phyloP scores from a whole-genome alignment of 345 rosid genomes.

The Arabidopsis suecica region DNA sequence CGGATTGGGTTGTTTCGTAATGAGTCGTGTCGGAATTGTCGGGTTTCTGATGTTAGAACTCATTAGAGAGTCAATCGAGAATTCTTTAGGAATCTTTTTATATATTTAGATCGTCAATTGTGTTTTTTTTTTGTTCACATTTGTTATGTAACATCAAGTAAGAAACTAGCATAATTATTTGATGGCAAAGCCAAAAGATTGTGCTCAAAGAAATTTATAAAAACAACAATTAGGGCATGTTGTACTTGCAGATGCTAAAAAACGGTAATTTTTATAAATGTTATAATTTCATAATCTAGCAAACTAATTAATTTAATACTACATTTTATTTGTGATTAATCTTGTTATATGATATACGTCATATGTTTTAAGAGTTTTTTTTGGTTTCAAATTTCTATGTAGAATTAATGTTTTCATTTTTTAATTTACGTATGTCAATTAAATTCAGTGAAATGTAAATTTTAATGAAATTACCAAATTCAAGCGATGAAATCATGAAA shows the following conservation, averaged over 20 bases:
- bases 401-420: too few species aligned
- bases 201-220: too few species aligned
- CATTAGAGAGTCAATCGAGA: constrained; percentile 29
- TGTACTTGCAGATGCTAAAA: too few species aligned
- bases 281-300: not conserved
- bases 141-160: constrained; percentile 19
- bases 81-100: constrained; percentile 23
- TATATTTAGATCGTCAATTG: constrained; percentile 1
- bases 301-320: not conserved
- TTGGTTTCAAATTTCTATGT: too few species aligned
- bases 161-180: constrained; percentile 13
- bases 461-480: too few species aligned
- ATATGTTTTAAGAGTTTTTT: too few species aligned
- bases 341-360: too few species aligned
- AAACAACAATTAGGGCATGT: too few species aligned
- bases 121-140: not conserved
- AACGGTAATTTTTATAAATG: too few species aligned
- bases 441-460: too few species aligned
- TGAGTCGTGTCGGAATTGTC: constrained; percentile 47
- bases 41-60: constrained; percentile 38
- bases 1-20: constrained; percentile 42
- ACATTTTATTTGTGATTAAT: not conserved
- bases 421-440: too few species aligned
- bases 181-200: not conserved
- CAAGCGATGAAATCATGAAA: too few species aligned